These are phyloP conservation scores for Whalleya microplaca DNA, from an alignment of 2,329 filamentous ascomycete species.

Conservation along the genomic window DNA sequence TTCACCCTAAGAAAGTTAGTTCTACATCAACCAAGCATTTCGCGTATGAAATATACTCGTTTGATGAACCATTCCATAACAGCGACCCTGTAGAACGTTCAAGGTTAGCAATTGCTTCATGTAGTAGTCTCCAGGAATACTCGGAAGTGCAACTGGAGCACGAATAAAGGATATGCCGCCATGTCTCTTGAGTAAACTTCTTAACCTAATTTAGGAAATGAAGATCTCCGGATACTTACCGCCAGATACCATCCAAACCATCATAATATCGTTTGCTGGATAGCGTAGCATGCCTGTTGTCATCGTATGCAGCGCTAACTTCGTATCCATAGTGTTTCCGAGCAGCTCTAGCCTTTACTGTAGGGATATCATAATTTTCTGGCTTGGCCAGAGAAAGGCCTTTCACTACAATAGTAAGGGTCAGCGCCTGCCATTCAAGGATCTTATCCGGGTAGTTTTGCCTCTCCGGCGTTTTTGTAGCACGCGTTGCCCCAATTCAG, in stretches of 20 bases:
- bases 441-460: not conserved
- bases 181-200: too few species aligned
- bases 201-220: too few species aligned
- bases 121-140: too few species aligned
- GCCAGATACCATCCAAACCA: slow-evolving; percentile 11
- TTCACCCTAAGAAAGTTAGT: slow-evolving; percentile 36
- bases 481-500: too few species aligned
- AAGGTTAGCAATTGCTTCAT: not conserved
- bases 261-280: slow-evolving; percentile 13
- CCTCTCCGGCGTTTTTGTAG: too few species aligned
- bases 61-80: slow-evolving; percentile 50
- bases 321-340: slow-evolving; percentile 50
- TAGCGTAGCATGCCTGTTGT: slow-evolving; percentile 8
- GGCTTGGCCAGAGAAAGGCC: slow-evolving; percentile 45
- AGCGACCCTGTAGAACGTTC: slow-evolving; percentile 1
- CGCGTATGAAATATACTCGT: slow-evolving; percentile 28
- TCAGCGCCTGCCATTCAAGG: not conserved
- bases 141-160: too few species aligned
- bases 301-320: slow-evolving; percentile 10
- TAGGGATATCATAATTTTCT: slow-evolving; percentile 41
- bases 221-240: too few species aligned
- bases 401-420: slow-evolving; percentile 32
- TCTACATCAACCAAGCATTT: not conserved
- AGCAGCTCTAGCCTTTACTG: slow-evolving; percentile 45
- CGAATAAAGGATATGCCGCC: too few species aligned